A percentile compares a stretch with the other conserved stretches of the same genome.
phyloP scores from a whole-genome alignment of 805 yeast species.

The Spathaspora arborariae region DNA sequence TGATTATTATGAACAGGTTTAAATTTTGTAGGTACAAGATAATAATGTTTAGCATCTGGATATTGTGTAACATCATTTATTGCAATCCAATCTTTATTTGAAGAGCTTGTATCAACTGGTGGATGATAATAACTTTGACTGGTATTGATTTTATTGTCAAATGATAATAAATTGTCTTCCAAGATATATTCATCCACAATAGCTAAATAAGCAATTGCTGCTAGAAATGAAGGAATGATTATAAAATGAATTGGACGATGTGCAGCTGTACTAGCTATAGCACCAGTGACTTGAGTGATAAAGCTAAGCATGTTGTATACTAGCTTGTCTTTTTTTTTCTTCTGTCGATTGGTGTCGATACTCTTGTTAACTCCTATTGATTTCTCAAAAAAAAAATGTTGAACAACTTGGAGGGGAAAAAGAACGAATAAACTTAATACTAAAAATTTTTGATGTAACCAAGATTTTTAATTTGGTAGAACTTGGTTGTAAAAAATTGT shows the following conservation, averaged over 20 bases:
- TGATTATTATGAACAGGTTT: conserved; percentile 38
- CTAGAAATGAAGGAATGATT: conserved; percentile 64
- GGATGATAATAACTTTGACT: conserved; percentile 26
- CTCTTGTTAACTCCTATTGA: background rate
- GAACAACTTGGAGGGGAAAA: background rate
- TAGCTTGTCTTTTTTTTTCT: background rate
- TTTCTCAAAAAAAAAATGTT: background rate
- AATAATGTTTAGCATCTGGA: conserved; percentile 43
- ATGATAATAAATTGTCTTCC: conserved; percentile 20
- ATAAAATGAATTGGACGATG: conserved; percentile 84
- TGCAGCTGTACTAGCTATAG: conserved; percentile 60
- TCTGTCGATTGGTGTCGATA: background rate
- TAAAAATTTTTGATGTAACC: background rate
- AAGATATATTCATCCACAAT: conserved; percentile 65
- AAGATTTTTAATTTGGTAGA: background rate
- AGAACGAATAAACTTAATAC: background rate
- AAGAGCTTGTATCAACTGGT: conserved; percentile 21
- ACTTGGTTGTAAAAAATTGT: background rate
- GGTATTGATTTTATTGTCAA: conserved; percentile 19
- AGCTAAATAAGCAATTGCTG: conserved; percentile 76
- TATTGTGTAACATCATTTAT: conserved; percentile 40
- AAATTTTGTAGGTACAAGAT: conserved; percentile 57
- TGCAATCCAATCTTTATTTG: conserved; percentile 44
- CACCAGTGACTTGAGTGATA: conserved; percentile 29
- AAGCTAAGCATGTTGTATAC: conserved; percentile 22